These are phyloP conservation scores for Elaeis oleifera DNA, from an alignment of 202 grass and related monocot species.

Conservation along the genomic window DNA sequence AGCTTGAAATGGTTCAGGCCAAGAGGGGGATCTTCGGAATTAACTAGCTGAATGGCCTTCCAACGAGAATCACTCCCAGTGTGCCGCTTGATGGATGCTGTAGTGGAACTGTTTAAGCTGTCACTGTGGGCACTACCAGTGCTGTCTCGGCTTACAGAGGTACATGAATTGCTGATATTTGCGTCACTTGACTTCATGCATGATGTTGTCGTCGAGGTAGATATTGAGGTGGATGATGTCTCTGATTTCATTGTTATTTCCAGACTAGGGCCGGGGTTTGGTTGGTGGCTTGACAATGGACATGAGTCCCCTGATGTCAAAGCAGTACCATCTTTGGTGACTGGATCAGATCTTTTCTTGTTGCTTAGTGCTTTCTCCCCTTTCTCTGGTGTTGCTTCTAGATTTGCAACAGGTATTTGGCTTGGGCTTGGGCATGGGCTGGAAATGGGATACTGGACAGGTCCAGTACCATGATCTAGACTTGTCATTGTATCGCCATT, in stretches of 20 bases:
- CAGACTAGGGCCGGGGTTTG: neutral
- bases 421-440: neutral
- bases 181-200: neutral
- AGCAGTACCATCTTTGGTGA: neutral
- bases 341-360: neutral
- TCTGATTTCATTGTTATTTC: too few species aligned
- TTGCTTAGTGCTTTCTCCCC: neutral
- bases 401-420: too few species aligned
- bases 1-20: neutral
- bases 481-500: slow-evolving; percentile 1
- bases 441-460: neutral
- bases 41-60: neutral
- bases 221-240: neutral
- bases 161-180: neutral
- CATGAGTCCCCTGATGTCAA: neutral
- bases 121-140: neutral
- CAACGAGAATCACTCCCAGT: neutral
- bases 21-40: neutral
- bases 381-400: neutral
- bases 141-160: neutral
- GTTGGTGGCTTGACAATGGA: neutral
- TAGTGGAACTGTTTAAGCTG: neutral
- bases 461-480: neutral
- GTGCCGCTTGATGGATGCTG: neutral
- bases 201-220: neutral